Conservation (phyloP, 495 filamentous ascomycete species). For the Trichoderma orchidacearum region DNA sequence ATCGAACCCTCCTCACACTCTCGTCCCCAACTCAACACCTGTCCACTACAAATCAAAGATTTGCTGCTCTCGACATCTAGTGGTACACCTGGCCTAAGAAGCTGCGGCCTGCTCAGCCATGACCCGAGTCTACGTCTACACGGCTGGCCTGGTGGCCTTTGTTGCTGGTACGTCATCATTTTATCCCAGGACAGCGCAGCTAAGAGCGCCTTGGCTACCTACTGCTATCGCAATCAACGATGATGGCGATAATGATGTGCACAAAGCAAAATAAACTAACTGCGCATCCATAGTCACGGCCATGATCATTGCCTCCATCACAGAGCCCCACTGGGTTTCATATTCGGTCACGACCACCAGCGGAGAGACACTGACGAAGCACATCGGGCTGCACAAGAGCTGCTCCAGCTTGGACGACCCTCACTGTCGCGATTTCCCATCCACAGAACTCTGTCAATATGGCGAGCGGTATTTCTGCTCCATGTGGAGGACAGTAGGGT, state of each 20-base stretch:
- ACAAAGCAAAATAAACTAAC: not conserved
- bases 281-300: slow-evolving; percentile 45
- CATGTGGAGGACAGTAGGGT: slow-evolving; percentile 80
- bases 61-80: too few species aligned
- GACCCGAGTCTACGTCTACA: slow-evolving; percentile 3
- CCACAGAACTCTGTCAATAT: slow-evolving; percentile 43
- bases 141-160: slow-evolving; percentile 2
- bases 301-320: slow-evolving; percentile 61
- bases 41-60: too few species aligned
- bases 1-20: not conserved
- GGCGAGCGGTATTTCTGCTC: slow-evolving; percentile 76
- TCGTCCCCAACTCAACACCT: not conserved
- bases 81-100: too few species aligned
- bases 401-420: slow-evolving; percentile 42
- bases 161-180: slow-evolving; percentile 1
- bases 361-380: slow-evolving; percentile 45
- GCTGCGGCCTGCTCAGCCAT: slow-evolving; percentile 4
- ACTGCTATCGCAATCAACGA: not conserved
- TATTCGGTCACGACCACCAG: slow-evolving; percentile 45
- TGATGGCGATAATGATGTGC: not conserved
- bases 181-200: not conserved
- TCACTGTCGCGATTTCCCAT: slow-evolving; percentile 40
- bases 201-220: not conserved
- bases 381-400: slow-evolving; percentile 65
- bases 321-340: slow-evolving; percentile 67